Evolutionary conservation across 2,329 filamentous ascomycete genomes (phyloP).

Genomic region (Thelonectria discophora): DNA sequence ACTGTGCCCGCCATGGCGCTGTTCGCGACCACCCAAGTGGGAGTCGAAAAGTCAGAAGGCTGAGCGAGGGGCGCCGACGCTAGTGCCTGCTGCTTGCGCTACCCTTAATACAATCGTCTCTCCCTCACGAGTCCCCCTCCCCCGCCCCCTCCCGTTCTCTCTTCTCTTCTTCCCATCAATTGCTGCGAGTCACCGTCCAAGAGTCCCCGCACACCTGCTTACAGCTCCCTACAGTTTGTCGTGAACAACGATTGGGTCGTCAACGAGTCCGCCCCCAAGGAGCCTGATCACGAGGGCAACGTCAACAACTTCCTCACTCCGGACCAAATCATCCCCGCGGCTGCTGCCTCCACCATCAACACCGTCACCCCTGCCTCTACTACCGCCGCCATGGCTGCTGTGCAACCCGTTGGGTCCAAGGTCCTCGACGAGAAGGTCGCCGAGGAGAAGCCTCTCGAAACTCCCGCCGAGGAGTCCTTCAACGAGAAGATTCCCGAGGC

Average conservation of each 20-base stretch:
- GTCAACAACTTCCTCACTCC: slow-evolving; percentile 90
- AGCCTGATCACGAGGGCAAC: slow-evolving; percentile 84
- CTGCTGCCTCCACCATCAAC: slow-evolving; percentile 67
- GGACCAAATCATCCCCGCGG: slow-evolving; percentile 69
- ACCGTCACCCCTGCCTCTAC: slow-evolving; percentile 75
- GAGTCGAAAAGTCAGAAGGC: slow-evolving; percentile 13
- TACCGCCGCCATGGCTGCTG: slow-evolving; percentile 71
- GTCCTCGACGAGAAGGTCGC: slow-evolving; percentile 5
- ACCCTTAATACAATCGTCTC: slow-evolving; percentile 38
- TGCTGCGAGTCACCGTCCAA: slow-evolving; percentile 27
- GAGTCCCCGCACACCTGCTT: slow-evolving; percentile 25
- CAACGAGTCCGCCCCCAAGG: slow-evolving; percentile 81
- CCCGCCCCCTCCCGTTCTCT: slow-evolving; percentile 1
- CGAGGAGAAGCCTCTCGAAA: slow-evolving; percentile 3
- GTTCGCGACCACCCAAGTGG: slow-evolving; percentile 9
- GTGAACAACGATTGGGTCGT: slow-evolving; percentile 92
- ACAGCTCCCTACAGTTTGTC: slow-evolving; percentile 74
- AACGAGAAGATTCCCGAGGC: slow-evolving; percentile 27
- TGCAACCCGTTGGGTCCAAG: slow-evolving; percentile 63
- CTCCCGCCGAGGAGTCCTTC: slow-evolving; percentile 11
- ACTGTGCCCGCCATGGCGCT: slow-evolving; percentile 21
- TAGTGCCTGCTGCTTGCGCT: slow-evolving; percentile 42
- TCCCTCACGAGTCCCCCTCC: slow-evolving; percentile 23
- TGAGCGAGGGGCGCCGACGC: slow-evolving; percentile 23
- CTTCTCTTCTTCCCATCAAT: slow-evolving; percentile 14